Evolutionary conservation across 2,329 filamentous ascomycete species (phyloP).

Genomic region (Xylaria sp.): DNA sequence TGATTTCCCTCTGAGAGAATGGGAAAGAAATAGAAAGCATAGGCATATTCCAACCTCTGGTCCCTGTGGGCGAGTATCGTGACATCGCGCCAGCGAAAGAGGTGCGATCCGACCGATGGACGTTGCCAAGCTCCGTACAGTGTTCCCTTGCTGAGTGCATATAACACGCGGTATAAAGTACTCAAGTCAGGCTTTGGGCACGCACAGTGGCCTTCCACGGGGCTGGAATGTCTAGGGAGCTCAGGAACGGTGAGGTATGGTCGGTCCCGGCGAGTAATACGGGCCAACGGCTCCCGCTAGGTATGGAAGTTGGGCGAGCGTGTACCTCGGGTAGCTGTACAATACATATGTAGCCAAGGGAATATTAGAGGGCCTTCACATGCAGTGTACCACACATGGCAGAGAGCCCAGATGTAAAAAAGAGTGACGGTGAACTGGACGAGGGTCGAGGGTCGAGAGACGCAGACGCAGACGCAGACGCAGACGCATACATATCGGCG

Average conservation of each 20-base stretch:
- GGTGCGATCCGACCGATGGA: not conserved
- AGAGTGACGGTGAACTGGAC: not conserved
- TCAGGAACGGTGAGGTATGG: not conserved
- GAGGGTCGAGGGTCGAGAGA: not conserved
- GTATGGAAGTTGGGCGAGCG: not conserved
- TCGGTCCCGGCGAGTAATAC: not conserved
- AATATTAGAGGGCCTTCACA: not conserved
- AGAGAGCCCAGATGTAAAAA: not conserved
- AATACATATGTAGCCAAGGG: not conserved
- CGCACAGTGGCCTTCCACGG: not conserved
- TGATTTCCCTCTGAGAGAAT: not conserved
- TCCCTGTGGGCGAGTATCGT: not conserved
- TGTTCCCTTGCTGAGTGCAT: not conserved
- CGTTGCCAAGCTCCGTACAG: not conserved
- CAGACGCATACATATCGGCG: too few relatives aligned
- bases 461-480: not conserved
- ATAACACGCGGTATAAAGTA: not conserved
- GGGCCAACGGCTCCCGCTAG: not conserved
- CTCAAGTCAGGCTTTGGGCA: not conserved
- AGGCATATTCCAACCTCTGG: not conserved
- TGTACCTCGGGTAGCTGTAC: not conserved
- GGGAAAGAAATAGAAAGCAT: not conserved
- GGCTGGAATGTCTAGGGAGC: not conserved
- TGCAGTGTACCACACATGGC: not conserved
- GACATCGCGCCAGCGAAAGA: not conserved